Evolutionary conservation across 2,329 filamentous ascomycete genomes (phyloP).

Genomic region (Fusarium compactum): DNA sequence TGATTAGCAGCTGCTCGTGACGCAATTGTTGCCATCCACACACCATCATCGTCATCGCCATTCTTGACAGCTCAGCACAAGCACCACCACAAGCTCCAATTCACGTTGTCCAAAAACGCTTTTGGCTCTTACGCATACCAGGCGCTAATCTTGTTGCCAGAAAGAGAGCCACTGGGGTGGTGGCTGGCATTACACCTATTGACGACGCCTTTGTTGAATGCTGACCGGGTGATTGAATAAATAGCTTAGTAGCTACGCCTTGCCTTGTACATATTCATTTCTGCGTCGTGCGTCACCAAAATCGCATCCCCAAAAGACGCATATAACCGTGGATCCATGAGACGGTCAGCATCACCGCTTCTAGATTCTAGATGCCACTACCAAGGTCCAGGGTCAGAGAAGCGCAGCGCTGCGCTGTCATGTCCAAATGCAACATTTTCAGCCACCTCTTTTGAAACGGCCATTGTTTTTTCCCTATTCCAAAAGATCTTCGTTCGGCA

Average conservation of each 20-base stretch:
- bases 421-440: conserved; percentile 4
- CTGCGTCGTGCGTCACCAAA: conserved; percentile 32
- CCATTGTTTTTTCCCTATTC: conserved; percentile 13
- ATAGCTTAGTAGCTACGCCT: neutral
- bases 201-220: conserved; percentile 6
- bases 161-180: neutral
- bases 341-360: conserved; percentile 29
- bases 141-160: conserved; percentile 2
- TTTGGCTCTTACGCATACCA: conserved; percentile 11
- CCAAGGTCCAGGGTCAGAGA: conserved; percentile 26
- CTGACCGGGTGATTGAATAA: neutral
- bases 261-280: conserved; percentile 1
- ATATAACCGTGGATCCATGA: conserved; percentile 24
- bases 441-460: conserved; percentile 17
- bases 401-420: conserved; percentile 6
- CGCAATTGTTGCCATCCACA: conserved; percentile 36
- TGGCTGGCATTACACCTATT: neutral
- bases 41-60: conserved; percentile 35
- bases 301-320: conserved; percentile 13
- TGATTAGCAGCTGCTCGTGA: conserved; percentile 19
- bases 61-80: conserved; percentile 21
- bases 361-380: neutral
- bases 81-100: conserved; percentile 4
- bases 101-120: conserved; percentile 1
- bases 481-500: conserved; percentile 17